Evolutionary conservation across 345 rosid species (phyloP).

Genomic region (Rhizophora mangle): DNA sequence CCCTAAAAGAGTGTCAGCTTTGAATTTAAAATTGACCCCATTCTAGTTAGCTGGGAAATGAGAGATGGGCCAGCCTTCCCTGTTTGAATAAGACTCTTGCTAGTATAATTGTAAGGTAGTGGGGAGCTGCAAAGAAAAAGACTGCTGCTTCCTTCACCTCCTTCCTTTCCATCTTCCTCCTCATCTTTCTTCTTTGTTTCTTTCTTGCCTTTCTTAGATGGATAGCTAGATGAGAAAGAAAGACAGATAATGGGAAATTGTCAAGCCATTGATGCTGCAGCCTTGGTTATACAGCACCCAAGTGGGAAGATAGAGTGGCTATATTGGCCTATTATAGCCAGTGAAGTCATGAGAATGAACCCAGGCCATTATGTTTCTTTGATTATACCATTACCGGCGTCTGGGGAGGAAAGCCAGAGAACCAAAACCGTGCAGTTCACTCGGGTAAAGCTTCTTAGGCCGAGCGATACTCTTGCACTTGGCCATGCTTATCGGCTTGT

Average conservation of each 20-base stretch:
- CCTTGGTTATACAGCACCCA: slow-evolving; percentile 87
- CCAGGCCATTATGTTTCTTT: slow-evolving; percentile 96
- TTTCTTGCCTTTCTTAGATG: not conserved
- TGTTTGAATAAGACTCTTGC: slow-evolving; percentile 16
- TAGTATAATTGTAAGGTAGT: slow-evolving; percentile 20
- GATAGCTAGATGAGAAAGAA: not conserved
- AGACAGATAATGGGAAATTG: slow-evolving; percentile 70
- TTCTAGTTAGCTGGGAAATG: slow-evolving; percentile 25
- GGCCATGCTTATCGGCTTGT: slow-evolving; percentile 95
- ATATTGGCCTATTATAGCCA: slow-evolving; percentile 62
- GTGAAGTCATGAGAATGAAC: slow-evolving; percentile 72
- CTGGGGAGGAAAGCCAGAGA: slow-evolving; percentile 21
- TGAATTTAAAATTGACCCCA: slow-evolving; percentile 7
- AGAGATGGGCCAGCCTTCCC: slow-evolving; percentile 18
- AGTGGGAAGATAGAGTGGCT: slow-evolving; percentile 74
- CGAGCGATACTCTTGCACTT: slow-evolving; percentile 69
- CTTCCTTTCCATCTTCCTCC: slow-evolving; percentile 5
- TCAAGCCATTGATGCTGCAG: slow-evolving; percentile 96
- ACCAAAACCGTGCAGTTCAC: slow-evolving; percentile 53
- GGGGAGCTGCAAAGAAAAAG: slow-evolving; percentile 67
- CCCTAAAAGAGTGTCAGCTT: slow-evolving; percentile 10
- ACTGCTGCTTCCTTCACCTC: slow-evolving; percentile 33
- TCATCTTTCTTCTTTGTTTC: slow-evolving; percentile 3
- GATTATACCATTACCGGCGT: slow-evolving; percentile 71
- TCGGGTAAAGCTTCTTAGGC: slow-evolving; percentile 89